Evolutionary conservation across 345 rosid genomes (phyloP).

Genomic region (Orychophragmus violaceus): DNA sequence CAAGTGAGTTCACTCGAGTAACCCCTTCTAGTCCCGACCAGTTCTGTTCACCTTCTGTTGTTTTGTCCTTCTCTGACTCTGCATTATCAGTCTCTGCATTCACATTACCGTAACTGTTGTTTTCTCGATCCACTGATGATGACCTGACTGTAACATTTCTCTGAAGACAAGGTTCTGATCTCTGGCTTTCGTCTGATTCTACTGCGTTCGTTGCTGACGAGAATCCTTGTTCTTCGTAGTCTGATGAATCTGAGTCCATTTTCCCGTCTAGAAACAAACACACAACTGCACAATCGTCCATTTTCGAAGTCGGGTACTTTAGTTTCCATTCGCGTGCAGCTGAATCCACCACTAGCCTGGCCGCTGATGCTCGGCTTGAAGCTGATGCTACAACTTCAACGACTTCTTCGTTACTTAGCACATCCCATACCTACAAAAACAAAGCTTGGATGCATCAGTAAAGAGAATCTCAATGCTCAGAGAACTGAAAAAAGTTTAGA

Average conservation of each 20-base stretch:
- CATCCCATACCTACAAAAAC: constrained; percentile 88
- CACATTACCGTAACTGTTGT: constrained; percentile 35
- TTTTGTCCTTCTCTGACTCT: constrained; percentile 31
- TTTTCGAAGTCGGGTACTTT: constrained; percentile 97
- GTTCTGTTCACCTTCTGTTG: constrained; percentile 55
- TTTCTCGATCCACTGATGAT: constrained; percentile 39
- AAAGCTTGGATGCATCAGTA: not conserved
- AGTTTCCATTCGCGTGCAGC: constrained; percentile 95
- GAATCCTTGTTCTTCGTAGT: constrained; percentile 65
- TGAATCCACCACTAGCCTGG: constrained; percentile 74
- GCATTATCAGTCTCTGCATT: constrained; percentile 31
- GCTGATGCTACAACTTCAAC: constrained; percentile 84
- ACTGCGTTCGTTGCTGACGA: constrained; percentile 74
- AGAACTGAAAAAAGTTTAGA: not conserved
- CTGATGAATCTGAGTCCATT: constrained; percentile 79
- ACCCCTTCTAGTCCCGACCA: constrained; percentile 97
- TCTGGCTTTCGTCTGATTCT: constrained; percentile 78
- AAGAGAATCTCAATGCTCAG: not conserved
- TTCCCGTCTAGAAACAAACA: constrained; percentile 92
- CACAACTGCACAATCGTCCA: constrained; percentile 99
- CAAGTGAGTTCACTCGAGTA: constrained; percentile 93
- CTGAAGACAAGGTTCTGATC: constrained; percentile 74
- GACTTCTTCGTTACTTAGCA: constrained; percentile 91
- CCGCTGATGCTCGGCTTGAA: constrained; percentile 75
- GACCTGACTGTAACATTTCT: constrained; percentile 88